Base-by-base conservation (phyloP, 306 rosid species). In the Bauhinia variegata region DNA sequence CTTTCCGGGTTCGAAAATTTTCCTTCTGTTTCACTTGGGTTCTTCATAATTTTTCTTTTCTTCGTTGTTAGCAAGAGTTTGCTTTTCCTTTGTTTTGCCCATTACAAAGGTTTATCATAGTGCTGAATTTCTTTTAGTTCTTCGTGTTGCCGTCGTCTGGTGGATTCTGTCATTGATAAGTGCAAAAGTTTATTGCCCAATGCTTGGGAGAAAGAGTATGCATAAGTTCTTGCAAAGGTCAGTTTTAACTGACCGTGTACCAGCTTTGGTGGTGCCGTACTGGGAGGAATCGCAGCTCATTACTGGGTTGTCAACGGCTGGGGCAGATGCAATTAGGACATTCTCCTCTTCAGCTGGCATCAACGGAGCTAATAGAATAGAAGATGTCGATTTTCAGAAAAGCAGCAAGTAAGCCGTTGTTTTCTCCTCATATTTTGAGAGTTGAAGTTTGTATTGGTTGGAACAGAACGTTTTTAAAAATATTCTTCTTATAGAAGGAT, bases 351-450 rank as follows among this genome's bases (percentile, higher is more conserved):
- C 43, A 47, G 71, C 52, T 54, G 12, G 39, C 39, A 6, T 67
- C 8, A 43, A 44, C 31, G 18, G 48, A 53, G 15, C 62, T 74
- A 52, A 19, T 58, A 43, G 50, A 39, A 7, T 65, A 12, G 58
- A 62, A 11, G 65, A 70, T 51, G 69, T 57, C 55, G 7, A 69
- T 62, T 19, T 52, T 15, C 30, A 67, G 73, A 63, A 72, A 71
- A 59, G 54, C 17, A 14, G 12, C 60, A 6, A 28, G 60, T 65
- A 65, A 50, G 59, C 49, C 18, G 3, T 33, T 33, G n/a, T 34
- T 49, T 64, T 41, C 28, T 23, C 2, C 2, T 23, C 28, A 23
- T 23, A 1, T 23, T 23, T 23, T 1, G 2, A 2, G 1, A 23
- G 28, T 23, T 23, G 28, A 23, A 23, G 28, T 2, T 23, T 73